A percentile compares a stretch with the other conserved stretches of the same genome.
These are phyloP conservation scores for Graphiopsis chlorocephala DNA, from an alignment of 2,329 filamentous ascomycete genomes.

Conservation along the genomic window DNA sequence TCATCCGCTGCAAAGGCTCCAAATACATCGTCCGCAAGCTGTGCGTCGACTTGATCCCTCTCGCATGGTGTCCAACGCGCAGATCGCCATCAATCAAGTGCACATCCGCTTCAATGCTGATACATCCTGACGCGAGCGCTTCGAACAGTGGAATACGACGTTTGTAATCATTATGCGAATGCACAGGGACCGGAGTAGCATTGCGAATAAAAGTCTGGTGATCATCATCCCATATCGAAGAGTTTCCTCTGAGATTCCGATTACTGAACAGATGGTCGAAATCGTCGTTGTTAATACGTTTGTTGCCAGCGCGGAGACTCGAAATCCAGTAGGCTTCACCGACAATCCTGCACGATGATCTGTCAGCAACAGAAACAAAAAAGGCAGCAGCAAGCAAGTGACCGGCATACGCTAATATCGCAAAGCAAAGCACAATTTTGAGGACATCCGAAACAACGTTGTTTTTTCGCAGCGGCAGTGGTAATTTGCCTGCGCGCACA, in stretches of 20 bases:
- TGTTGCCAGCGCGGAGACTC: background rate
- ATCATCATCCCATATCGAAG: background rate
- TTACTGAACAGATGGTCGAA: background rate
- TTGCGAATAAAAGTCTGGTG: slow-evolving; percentile 25
- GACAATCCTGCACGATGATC: background rate
- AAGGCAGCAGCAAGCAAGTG: background rate
- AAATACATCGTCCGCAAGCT: slow-evolving; percentile 55
- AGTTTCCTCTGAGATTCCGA: background rate
- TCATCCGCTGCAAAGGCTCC: slow-evolving; percentile 54
- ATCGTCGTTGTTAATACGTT: background rate
- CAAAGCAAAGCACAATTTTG: background rate
- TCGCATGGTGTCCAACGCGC: slow-evolving; percentile 53
- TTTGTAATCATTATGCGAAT: slow-evolving; percentile 62
- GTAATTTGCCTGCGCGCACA: background rate
- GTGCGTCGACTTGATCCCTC: slow-evolving; percentile 44
- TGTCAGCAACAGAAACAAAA: background rate
- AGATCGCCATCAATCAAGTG: slow-evolving; percentile 52
- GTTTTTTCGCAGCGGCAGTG: background rate
- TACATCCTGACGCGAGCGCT: slow-evolving; percentile 54
- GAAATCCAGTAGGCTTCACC: background rate
- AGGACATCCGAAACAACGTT: background rate
- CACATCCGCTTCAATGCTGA: slow-evolving; percentile 57
- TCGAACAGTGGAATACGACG: slow-evolving; percentile 53
- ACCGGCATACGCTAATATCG: background rate
- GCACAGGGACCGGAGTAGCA: slow-evolving; percentile 53